Evolutionary conservation across 257 asterid genomes (phyloP), one percentile per base, ranked within the genome.

Genomic region (Nicotiana attenuata): DNA sequence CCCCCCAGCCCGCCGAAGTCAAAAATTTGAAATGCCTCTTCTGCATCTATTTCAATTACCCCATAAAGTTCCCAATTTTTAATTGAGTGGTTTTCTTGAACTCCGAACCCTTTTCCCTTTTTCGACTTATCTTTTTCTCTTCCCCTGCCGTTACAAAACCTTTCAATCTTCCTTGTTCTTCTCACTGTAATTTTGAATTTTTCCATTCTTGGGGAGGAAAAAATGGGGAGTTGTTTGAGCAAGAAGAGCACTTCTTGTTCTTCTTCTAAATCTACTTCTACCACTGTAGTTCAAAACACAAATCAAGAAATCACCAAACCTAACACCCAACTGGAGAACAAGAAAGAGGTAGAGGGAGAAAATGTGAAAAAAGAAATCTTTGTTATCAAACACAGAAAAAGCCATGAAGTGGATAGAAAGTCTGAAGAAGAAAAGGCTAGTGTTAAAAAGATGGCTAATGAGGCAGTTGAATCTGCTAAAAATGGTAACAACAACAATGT

Each of bases 191-290:
- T 8, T 80, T 85, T 85, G 65, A n/a, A 10, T 67, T 55, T 56
- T 84, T 76, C 81, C 78, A 14, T 68, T 56, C 11, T 59, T 59
- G 59, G 55, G 81, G 14, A 64, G 6, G 5, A 82, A 4, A 83
- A 82, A 87, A 96, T 96, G 99, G 99, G 99, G 24, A 83, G 87
- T 83, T 96, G 99, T 87, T 91, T 92, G 57, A 96, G 99, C 92
- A 96, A 94, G 97, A 96, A 94, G 91, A 88, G 77, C 83, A 82
- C 78, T 3, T 81, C 83, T 45, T 85, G 91, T 80, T 78, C 82
- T 80, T 67, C 82, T 80, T 13, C 82, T 10, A 16, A 53, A 52
- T 28, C 97, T 63, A 80, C 93, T 55, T 57, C 91, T 78, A 83
- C 73, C 19, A 82, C 81, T 10, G 68, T 84, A 19, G n/a, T 20